A percentile compares a stretch with the other conserved stretches of the same genome.
phyloP scores from a whole-genome alignment of 2,329 filamentous ascomycete species.

The Aspergillus intermedius region DNA sequence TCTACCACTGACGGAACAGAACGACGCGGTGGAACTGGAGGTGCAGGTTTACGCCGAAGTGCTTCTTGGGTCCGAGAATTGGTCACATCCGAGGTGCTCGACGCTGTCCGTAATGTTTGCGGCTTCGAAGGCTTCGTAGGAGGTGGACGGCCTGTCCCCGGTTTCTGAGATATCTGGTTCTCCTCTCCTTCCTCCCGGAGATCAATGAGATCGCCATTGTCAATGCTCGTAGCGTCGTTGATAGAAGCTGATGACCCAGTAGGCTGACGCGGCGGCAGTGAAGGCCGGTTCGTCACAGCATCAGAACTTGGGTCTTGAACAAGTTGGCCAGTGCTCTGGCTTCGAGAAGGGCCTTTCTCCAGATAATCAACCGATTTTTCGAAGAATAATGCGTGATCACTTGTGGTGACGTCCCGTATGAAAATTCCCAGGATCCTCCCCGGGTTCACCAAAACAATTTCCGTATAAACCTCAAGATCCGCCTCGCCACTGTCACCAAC shows the following conservation, averaged over 20 bases:
- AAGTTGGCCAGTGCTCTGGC: slow-evolving; percentile 19
- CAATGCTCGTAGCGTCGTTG: slow-evolving; percentile 17
- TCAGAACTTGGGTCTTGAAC: slow-evolving; percentile 18
- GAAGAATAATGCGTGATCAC: slow-evolving; percentile 68
- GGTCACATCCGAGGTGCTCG: slow-evolving; percentile 16
- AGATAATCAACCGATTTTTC: slow-evolving; percentile 51
- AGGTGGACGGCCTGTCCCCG: slow-evolving; percentile 19
- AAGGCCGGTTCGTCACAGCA: slow-evolving; percentile 26
- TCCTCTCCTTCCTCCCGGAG: slow-evolving; percentile 28
- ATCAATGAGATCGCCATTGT: slow-evolving; percentile 35
- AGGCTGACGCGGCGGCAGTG: slow-evolving; percentile 34
- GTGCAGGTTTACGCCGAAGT: slow-evolving; percentile 28
- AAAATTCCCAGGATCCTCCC: slow-evolving; percentile 80
- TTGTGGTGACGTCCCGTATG: slow-evolving; percentile 89
- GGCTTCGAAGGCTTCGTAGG: slow-evolving; percentile 43
- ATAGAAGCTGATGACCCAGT: slow-evolving; percentile 9
- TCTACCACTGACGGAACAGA: slow-evolving; percentile 6
- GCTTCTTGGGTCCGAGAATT: slow-evolving; percentile 12
- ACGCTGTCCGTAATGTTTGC: slow-evolving; percentile 32
- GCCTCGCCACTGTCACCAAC: slow-evolving; percentile 96
- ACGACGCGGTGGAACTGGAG: slow-evolving; percentile 34
- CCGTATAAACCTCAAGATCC: slow-evolving; percentile 93
- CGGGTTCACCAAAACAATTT: slow-evolving; percentile 78
- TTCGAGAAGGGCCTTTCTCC: slow-evolving; percentile 17
- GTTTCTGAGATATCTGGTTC: slow-evolving; percentile 8